Evolutionary conservation across 441 rosid genomes (phyloP).

Genomic region (Bruguiera hainesii): DNA sequence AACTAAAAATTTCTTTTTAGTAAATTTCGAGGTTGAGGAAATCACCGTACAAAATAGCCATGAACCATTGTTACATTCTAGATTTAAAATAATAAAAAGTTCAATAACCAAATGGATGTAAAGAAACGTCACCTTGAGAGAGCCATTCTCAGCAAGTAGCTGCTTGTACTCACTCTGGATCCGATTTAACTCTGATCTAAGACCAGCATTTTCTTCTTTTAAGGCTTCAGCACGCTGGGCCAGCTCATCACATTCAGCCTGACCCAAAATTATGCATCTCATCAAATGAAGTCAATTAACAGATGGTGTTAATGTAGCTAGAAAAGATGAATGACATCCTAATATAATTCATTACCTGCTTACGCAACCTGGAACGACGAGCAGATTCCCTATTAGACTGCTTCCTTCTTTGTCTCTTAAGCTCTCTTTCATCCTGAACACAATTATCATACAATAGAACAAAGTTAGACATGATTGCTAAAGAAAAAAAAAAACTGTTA

Average conservation of each 20-base stretch:
- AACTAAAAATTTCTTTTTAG: background rate
- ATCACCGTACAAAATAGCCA: background rate
- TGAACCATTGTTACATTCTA: background rate
- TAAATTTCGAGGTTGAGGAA: background rate
- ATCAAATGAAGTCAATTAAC: conserved; percentile 20
- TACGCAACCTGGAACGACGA: conserved; percentile 91
- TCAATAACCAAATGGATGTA: conserved; percentile 9
- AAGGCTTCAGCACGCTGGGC: conserved; percentile 81
- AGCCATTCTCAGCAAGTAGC: conserved; percentile 62
- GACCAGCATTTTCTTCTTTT: conserved; percentile 77
- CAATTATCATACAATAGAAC: background rate
- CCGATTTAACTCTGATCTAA: conserved; percentile 68
- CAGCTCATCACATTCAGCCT: conserved; percentile 96
- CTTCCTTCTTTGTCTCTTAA: conserved; percentile 86
- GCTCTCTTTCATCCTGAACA: conserved; percentile 76
- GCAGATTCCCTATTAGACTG: conserved; percentile 98
- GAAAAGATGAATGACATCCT: conserved; percentile 6
- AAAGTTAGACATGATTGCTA: background rate
- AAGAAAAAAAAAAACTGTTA: too few species aligned
- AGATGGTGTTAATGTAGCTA: conserved; percentile 7
- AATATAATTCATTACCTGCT: conserved; percentile 58
- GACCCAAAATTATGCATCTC: conserved; percentile 24
- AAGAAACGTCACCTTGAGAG: conserved; percentile 58
- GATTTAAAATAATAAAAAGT: background rate
- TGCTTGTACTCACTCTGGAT: conserved; percentile 72